Percentiles rank a stretch among this genome's conserved stretches.
phyloP scores from a whole-genome alignment of 495 filamentous ascomycete genomes.

The Mycothermus thermophilus region DNA sequence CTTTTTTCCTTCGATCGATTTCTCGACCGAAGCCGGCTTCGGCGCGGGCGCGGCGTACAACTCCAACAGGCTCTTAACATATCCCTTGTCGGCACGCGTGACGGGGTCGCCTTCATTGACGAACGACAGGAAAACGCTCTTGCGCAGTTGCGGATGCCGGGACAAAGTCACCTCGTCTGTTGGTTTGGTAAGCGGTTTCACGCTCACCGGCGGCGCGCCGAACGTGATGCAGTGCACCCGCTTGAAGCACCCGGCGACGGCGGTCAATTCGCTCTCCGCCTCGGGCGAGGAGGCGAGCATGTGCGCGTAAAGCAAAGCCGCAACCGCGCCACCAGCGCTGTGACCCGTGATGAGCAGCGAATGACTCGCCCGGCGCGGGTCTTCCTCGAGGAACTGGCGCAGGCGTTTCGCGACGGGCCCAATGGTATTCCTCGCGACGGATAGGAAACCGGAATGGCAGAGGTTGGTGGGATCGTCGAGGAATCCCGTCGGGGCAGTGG shows the following conservation, averaged over 20 bases:
- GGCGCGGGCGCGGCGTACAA: slow-evolving; percentile 54
- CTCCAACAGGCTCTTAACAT: slow-evolving; percentile 54
- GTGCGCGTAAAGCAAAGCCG: slow-evolving; percentile 62
- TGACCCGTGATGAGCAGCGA: slow-evolving; percentile 73
- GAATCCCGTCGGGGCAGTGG: slow-evolving; percentile 48
- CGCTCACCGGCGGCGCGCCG: slow-evolving; percentile 60
- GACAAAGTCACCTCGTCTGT: slow-evolving; percentile 14
- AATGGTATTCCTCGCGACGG: slow-evolving; percentile 64
- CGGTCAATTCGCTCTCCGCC: slow-evolving; percentile 50
- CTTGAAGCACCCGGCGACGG: slow-evolving; percentile 54
- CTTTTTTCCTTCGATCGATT: neutral
- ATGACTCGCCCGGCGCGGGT: slow-evolving; percentile 49
- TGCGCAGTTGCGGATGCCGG: slow-evolving; percentile 27
- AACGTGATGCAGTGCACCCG: slow-evolving; percentile 73
- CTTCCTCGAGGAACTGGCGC: slow-evolving; percentile 50
- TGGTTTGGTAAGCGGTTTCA: slow-evolving; percentile 52
- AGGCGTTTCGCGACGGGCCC: slow-evolving; percentile 53
- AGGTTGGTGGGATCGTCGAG: slow-evolving; percentile 62
- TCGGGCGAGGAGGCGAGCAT: slow-evolving; percentile 46
- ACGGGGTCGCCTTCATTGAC: slow-evolving; percentile 80
- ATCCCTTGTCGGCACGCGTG: slow-evolving; percentile 56
- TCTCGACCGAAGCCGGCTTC: neutral
- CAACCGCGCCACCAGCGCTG: slow-evolving; percentile 71
- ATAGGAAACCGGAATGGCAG: slow-evolving; percentile 66
- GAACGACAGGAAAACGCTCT: slow-evolving; percentile 60